A percentile compares a stretch with the other conserved stretches of the same genome.
These are phyloP conservation scores for Antrodiella citrinella DNA, from an alignment of 768 basidiomycete species.

Conservation along the genomic window DNA sequence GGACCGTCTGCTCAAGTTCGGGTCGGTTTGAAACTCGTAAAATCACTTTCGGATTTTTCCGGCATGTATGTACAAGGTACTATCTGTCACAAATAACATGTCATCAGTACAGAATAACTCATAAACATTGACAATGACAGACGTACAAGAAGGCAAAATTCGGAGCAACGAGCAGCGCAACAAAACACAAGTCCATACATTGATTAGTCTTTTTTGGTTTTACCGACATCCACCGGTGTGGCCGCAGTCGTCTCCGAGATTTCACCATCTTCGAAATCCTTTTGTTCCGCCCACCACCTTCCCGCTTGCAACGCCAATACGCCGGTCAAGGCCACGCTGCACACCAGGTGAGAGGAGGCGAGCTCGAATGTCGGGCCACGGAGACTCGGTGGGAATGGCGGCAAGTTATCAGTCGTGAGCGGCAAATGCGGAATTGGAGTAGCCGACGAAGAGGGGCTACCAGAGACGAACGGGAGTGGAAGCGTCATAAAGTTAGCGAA, in stretches of 20 bases:
- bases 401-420: slow-evolving; percentile 18
- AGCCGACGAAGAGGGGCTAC: neutral
- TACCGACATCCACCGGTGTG: neutral
- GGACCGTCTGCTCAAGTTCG: too few relatives aligned
- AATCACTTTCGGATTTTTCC: too few relatives aligned
- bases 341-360: slow-evolving; percentile 77
- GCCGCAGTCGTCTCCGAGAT: slow-evolving; percentile 14
- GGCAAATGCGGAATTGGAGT: neutral
- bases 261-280: slow-evolving; percentile 54
- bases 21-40: too few relatives aligned
- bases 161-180: neutral
- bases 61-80: too few relatives aligned
- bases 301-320: slow-evolving; percentile 78
- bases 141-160: too few relatives aligned
- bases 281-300: slow-evolving; percentile 76
- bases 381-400: slow-evolving; percentile 56
- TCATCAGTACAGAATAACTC: too few relatives aligned
- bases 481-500: slow-evolving; percentile 50
- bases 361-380: slow-evolving; percentile 65
- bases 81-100: too few relatives aligned
- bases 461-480: slow-evolving; percentile 28
- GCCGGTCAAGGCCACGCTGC: slow-evolving; percentile 84
- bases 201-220: neutral
- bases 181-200: neutral
- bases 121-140: neutral